These are phyloP conservation scores for Pythium apleroticum DNA, from an alignment of 352 stramenopile species.

Conservation along the genomic window DNA sequence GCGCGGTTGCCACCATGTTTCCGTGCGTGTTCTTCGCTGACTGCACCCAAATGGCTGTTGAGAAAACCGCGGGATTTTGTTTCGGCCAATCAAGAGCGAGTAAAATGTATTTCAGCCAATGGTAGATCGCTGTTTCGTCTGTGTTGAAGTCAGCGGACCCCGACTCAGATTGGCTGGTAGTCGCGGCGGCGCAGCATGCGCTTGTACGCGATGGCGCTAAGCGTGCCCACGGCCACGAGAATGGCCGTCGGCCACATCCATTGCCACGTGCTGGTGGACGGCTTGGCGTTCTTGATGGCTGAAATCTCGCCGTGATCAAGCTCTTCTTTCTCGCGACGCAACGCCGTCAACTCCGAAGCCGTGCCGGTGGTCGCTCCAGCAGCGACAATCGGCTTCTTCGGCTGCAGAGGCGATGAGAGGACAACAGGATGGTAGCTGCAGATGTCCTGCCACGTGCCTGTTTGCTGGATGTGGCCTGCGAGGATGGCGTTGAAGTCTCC, in stretches of 20 bases:
- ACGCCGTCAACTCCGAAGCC: conserved; percentile 2
- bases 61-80: background rate
- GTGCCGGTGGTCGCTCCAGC: background rate
- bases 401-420: conserved; percentile 2
- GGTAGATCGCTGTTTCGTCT: background rate
- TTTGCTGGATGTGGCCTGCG: conserved; percentile 49
- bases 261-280: conserved; percentile 31
- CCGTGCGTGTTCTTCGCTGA: background rate
- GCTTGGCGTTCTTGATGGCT: conserved; percentile 1
- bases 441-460: conserved; percentile 70
- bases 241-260: conserved; percentile 36
- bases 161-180: conserved; percentile 32
- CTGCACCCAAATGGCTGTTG: conserved; percentile 9
- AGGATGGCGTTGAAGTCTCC: conserved; percentile 58
- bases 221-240: conserved; percentile 38
- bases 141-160: background rate
- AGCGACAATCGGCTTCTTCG: background rate
- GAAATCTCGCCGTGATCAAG: conserved; percentile 1
- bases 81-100: conserved; percentile 36
- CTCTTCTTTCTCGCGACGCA: background rate
- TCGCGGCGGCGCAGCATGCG: conserved; percentile 41
- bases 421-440: conserved; percentile 55
- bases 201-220: conserved; percentile 45
- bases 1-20: background rate
- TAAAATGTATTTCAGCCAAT: conserved; percentile 14